Percentiles rank a stretch among this genome's conserved stretches.
These are phyloP conservation scores for Chaetothyriales sp. DNA, from an alignment of 2,329 filamentous ascomycete species.

Conservation along the genomic window DNA sequence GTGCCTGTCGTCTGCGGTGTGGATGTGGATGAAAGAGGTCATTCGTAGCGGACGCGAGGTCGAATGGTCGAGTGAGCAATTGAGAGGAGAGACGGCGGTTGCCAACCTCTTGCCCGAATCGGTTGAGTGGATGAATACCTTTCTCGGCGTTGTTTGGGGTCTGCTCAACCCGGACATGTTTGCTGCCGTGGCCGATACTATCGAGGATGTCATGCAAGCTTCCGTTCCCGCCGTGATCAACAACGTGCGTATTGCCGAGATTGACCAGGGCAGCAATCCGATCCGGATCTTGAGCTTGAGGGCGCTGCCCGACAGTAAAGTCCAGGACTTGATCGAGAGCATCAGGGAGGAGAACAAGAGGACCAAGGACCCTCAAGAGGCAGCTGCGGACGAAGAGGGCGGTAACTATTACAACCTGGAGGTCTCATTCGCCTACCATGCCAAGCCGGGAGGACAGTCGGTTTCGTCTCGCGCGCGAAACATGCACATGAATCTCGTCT, in stretches of 20 bases:
- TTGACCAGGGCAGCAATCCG: slow-evolving; percentile 85
- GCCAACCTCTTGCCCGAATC: slow-evolving; percentile 85
- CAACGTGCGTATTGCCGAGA: slow-evolving; percentile 87
- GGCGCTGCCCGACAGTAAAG: slow-evolving; percentile 68
- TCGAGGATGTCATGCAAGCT: slow-evolving; percentile 93
- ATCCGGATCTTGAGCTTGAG: slow-evolving; percentile 76
- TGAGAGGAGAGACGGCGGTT: slow-evolving; percentile 69
- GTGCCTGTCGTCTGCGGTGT: slow-evolving; percentile 65
- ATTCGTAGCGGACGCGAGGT: slow-evolving; percentile 66
- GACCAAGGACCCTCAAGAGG: slow-evolving; percentile 71
- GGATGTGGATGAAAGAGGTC: slow-evolving; percentile 79
- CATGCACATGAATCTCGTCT: slow-evolving; percentile 93
- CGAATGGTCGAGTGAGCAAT: slow-evolving; percentile 81
- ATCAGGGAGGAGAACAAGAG: slow-evolving; percentile 67
- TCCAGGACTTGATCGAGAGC: slow-evolving; percentile 67
- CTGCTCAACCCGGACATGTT: slow-evolving; percentile 95
- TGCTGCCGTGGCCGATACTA: slow-evolving; percentile 73
- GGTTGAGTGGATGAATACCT: slow-evolving; percentile 91
- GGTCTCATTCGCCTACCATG: slow-evolving; percentile 80
- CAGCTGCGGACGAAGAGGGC: slow-evolving; percentile 77
- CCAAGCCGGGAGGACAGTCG: slow-evolving; percentile 56
- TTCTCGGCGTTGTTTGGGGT: slow-evolving; percentile 73
- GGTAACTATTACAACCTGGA: slow-evolving; percentile 90
- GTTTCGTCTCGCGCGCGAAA: slow-evolving; percentile 75
- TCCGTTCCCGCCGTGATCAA: slow-evolving; percentile 84